Evolutionary conservation across 1,139 yeast genomes (phyloP), one percentile per base, ranked within the genome.

Genomic region (Yamadazyma atmosphaerica): DNA sequence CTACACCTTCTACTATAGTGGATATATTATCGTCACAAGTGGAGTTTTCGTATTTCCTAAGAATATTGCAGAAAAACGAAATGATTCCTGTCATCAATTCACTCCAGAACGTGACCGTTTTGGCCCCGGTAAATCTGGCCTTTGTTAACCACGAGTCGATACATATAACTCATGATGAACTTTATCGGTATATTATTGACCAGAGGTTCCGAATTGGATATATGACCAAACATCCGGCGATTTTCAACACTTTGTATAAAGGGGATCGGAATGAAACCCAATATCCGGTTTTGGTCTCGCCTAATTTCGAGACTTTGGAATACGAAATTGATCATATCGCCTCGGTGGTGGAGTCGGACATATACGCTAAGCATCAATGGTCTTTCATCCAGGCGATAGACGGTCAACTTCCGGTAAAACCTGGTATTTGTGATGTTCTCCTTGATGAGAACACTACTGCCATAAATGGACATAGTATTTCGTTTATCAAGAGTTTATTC

Each of bases 41-140:
- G 0, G 83, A 87, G 53, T 90, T 82, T 61, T 82, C 95, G 18
- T 73, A 74, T 37, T 80, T 90, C 42, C 62, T 90, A 16, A 65
- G 82, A 35, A 65, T 79, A 19, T 52, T 90, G 3, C 97, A 90
- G 56, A 64, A 75, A 36, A 68, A 73, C 33, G 94, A 84, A 10
- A 63, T 86, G 44, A 68, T 92, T 1, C 94, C 95, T 1, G 61
- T 65, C 24, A 60, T 92, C 36, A 90, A 88, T 56, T 65, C 67
- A 26, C 61, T 85, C 44, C 65, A 69, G 26, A 85, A 89, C 56
- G 74, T 83, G 37, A 88, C 98, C 0, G 63, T 90, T 14, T 58
- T 88, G 33, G 97, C 97, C 0, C 97, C 98, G 0, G 75, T 86
- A 14, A 88, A 90, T 61, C 81, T 85, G 51, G 97, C 96, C 1